Evolutionary conservation across 768 basidiomycete genomes (phyloP).

Genomic region (Hygrophoropsis aurantiaca): DNA sequence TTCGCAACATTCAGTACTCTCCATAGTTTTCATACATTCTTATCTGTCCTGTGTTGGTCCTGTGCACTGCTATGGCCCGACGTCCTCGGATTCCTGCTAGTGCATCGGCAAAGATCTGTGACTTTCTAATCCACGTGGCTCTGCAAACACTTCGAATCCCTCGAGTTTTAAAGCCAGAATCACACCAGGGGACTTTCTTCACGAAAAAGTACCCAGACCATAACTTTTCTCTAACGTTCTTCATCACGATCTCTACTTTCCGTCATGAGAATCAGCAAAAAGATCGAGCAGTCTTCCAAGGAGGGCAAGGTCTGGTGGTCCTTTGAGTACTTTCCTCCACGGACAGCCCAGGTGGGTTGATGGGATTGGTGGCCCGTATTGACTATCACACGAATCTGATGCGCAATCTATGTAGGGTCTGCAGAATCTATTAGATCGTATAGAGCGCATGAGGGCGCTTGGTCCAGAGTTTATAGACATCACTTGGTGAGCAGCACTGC

Average conservation of each 20-base stretch:
- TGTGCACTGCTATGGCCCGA: too few species aligned
- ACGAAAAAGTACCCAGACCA: conserved; percentile 25
- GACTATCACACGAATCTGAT: neutral
- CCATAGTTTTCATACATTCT: neutral
- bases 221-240: conserved; percentile 14
- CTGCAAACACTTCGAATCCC: too few species aligned
- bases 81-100: neutral
- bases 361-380: too few species aligned
- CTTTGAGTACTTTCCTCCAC: conserved; percentile 97
- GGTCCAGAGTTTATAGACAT: conserved; percentile 99
- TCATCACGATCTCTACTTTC: conserved; percentile 21
- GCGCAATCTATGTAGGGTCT: conserved; percentile 32
- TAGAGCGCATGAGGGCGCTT: conserved; percentile 93
- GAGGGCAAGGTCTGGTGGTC: conserved; percentile 96
- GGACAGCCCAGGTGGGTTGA: conserved; percentile 81
- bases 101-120: neutral
- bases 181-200: conserved; percentile 2
- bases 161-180: too few species aligned
- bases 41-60: too few species aligned
- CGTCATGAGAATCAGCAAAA: conserved; percentile 91
- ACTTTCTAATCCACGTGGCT: too few species aligned
- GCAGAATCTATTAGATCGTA: conserved; percentile 96
- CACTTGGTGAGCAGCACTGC: conserved; percentile 64
- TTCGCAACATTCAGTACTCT: neutral
- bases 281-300: conserved; percentile 81